A percentile compares a stretch with the other conserved stretches of the same genome.
phyloP scores from a whole-genome alignment of 192 early-diverging fungal genomes.

The Diversispora epigaea region DNA sequence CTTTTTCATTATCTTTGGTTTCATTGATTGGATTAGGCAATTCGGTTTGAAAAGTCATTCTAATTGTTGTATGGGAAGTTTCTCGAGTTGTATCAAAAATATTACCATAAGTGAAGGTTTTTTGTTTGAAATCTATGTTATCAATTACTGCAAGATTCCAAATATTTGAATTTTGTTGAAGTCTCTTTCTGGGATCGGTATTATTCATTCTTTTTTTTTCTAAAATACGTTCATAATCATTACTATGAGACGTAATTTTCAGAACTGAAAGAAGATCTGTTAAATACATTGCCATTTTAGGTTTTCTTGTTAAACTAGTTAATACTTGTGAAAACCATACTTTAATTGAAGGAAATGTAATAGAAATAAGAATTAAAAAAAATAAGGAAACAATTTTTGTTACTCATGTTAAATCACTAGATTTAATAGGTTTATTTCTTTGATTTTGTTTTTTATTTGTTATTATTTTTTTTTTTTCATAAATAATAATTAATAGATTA shows the following conservation, averaged over 20 bases:
- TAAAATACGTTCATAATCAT: background rate
- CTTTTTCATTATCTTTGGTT: background rate
- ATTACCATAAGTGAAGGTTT: background rate
- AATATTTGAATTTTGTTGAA: background rate
- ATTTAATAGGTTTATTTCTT: background rate
- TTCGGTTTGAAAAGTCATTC: background rate
- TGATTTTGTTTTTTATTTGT: background rate
- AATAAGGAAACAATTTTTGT: background rate
- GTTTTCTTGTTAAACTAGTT: background rate
- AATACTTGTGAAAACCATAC: background rate
- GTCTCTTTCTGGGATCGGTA: background rate
- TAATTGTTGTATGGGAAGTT: background rate
- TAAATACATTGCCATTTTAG: background rate
- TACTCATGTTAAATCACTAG: background rate
- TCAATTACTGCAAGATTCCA: background rate
- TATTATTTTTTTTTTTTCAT: background rate
- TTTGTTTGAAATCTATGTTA: background rate
- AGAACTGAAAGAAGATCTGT: background rate
- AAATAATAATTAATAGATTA: background rate
- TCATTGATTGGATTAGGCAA: background rate
- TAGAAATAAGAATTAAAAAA: background rate
- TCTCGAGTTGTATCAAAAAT: background rate
- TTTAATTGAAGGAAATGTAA: background rate
- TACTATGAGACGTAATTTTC: background rate
- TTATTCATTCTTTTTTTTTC: background rate